Evolutionary conservation across 1,284 basidiomycete genomes (phyloP).

Genomic region (Trichosporon sp.): DNA sequence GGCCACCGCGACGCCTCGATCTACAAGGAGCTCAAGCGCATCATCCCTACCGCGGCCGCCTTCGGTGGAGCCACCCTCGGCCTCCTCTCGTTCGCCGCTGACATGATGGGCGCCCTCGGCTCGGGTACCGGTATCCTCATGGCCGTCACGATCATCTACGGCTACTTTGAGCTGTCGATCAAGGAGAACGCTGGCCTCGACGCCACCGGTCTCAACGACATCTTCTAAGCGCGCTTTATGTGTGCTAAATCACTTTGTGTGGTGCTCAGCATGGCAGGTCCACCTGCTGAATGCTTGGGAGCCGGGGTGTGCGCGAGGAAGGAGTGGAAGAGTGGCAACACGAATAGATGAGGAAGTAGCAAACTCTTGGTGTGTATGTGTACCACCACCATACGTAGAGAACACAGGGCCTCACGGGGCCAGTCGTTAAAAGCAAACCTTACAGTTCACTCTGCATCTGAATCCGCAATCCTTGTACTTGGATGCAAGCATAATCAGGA

Average conservation of each 20-base stretch:
- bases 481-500: not conserved
- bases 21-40: constrained; percentile 98
- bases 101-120: constrained; percentile 92
- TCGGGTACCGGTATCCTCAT: constrained; percentile 96
- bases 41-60: constrained; percentile 95
- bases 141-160: constrained; percentile 96
- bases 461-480: not conserved
- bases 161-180: constrained; percentile 59
- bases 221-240: constrained; percentile 12
- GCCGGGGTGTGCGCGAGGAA: not conserved
- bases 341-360: not conserved
- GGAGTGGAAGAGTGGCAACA: not conserved
- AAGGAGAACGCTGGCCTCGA: constrained; percentile 53
- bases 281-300: not conserved
- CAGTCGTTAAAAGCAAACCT: not conserved
- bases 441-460: constrained; percentile 3
- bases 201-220: constrained; percentile 51
- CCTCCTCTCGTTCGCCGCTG: constrained; percentile 88
- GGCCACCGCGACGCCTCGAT: constrained; percentile 94
- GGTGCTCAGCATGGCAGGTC: not conserved
- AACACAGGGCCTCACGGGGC: not conserved
- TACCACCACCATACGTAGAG: constrained; percentile 4
- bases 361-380: constrained; percentile 4
- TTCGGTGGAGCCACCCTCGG: constrained; percentile 96
- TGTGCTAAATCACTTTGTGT: not conserved